Evolutionary conservation across 2,329 filamentous ascomycete genomes (phyloP).

Genomic region (Aspergillus felis): DNA sequence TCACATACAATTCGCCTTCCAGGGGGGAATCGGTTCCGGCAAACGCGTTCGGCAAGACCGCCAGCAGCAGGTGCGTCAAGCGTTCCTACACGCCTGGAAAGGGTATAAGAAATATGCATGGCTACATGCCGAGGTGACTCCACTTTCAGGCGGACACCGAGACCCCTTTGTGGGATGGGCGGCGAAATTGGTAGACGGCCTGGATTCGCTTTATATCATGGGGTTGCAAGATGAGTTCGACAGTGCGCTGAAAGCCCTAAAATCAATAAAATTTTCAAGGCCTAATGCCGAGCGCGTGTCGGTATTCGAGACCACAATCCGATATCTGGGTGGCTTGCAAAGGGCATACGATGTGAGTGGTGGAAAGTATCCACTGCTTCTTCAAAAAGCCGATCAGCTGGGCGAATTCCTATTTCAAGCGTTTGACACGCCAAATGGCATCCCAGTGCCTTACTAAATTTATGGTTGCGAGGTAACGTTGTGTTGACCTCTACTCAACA

Average conservation of each 20-base stretch:
- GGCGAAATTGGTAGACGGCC: constrained; percentile 72
- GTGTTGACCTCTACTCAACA: too few relatives aligned
- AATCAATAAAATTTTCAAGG: constrained; percentile 73
- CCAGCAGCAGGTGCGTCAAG: constrained; percentile 49
- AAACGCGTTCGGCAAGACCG: neutral
- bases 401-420: constrained; percentile 72
- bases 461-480: too few relatives aligned
- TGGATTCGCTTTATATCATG: constrained; percentile 82
- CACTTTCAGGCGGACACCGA: constrained; percentile 61
- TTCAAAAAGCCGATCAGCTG: constrained; percentile 73
- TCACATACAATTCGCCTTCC: neutral
- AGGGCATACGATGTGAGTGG: constrained; percentile 78
- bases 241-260: constrained; percentile 64
- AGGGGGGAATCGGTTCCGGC: neutral
- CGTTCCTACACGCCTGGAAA: constrained; percentile 69
- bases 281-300: constrained; percentile 50
- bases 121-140: constrained; percentile 76
- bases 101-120: constrained; percentile 75
- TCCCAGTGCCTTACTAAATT: constrained; percentile 67
- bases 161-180: constrained; percentile 88
- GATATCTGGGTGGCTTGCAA: constrained; percentile 78
- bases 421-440: constrained; percentile 75
- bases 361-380: constrained; percentile 59
- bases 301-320: constrained; percentile 88
- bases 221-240: constrained; percentile 71